A percentile compares a stretch with the other conserved stretches of the same genome.
These are phyloP conservation scores for Stellera chamaejasme DNA, from an alignment of 345 rosid genomes.

Conservation along the genomic window DNA sequence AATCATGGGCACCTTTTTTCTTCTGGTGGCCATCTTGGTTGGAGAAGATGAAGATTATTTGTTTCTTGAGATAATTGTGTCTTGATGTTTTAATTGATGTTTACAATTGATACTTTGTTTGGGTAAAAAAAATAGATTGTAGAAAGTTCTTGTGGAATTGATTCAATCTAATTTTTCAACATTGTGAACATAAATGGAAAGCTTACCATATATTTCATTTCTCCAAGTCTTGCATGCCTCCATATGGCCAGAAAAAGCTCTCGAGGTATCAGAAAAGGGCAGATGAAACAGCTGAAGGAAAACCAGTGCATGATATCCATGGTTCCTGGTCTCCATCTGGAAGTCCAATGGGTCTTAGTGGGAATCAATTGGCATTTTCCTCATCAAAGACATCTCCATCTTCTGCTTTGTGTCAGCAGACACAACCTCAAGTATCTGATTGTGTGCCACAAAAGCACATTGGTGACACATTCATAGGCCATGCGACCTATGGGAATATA, in stretches of 20 bases:
- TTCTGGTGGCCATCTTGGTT: too few relatives aligned
- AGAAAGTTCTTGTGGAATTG: too few relatives aligned
- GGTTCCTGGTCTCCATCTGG: slow-evolving; percentile 39
- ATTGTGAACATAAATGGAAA: too few relatives aligned
- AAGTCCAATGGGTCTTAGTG: slow-evolving; percentile 24
- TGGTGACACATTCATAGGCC: slow-evolving; percentile 33
- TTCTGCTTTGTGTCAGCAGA: slow-evolving; percentile 36
- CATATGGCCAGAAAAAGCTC: slow-evolving; percentile 38
- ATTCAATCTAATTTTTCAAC: too few relatives aligned
- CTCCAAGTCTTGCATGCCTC: slow-evolving; percentile 23
- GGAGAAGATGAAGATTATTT: too few relatives aligned
- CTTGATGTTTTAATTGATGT: too few relatives aligned
- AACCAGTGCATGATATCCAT: slow-evolving; percentile 28
- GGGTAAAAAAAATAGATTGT: too few relatives aligned
- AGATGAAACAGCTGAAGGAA: slow-evolving; percentile 33
- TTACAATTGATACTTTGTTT: too few relatives aligned
- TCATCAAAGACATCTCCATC: slow-evolving; percentile 25
- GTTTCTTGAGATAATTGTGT: too few relatives aligned
- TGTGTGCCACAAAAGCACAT: slow-evolving; percentile 39
- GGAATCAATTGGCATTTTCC: slow-evolving; percentile 31
- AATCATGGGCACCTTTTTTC: too few relatives aligned
- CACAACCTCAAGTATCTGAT: slow-evolving; percentile 43
- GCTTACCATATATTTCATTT: too few relatives aligned
- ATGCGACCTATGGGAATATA: slow-evolving; percentile 43
- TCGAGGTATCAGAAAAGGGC: slow-evolving; percentile 31